A percentile compares a stretch with the other conserved stretches of the same genome.
phyloP scores from a whole-genome alignment of 495 filamentous ascomycete genomes.

The Schizothecium vesticola region DNA sequence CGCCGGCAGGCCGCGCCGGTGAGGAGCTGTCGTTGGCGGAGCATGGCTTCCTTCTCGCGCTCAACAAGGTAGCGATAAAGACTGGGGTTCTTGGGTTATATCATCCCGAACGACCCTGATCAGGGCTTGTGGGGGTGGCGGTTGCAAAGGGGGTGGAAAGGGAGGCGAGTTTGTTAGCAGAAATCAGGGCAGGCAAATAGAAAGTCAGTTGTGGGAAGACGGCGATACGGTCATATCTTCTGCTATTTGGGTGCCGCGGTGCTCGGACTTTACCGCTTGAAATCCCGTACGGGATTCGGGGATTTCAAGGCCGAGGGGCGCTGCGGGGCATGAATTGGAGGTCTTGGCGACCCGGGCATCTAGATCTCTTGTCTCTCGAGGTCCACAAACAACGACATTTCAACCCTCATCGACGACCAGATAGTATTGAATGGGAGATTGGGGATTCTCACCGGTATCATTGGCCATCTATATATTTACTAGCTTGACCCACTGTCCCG shows the following conservation, averaged over 20 bases:
- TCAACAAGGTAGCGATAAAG: background rate
- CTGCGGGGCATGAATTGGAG: background rate
- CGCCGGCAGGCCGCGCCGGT: conserved; percentile 1
- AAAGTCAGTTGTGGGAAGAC: background rate
- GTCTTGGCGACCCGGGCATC: background rate
- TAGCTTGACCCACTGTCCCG: background rate
- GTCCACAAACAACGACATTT: background rate
- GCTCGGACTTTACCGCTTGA: background rate
- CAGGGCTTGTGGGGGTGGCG: background rate
- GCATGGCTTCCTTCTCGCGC: background rate
- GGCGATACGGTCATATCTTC: background rate
- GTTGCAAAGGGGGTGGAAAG: background rate
- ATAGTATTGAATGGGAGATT: background rate
- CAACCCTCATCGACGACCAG: background rate
- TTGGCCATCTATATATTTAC: background rate
- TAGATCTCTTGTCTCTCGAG: background rate
- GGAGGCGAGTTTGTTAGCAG: background rate
- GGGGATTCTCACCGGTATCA: background rate
- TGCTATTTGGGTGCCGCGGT: background rate
- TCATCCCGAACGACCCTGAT: background rate
- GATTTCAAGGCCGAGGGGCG: background rate
- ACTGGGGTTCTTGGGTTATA: background rate
- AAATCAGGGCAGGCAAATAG: background rate
- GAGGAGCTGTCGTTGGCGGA: conserved; percentile 1
- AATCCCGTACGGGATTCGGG: background rate